Evolutionary conservation across 2,329 filamentous ascomycete genomes (phyloP), one percentile per base, ranked within the genome.

Genomic region (Neoarthrinium moseri): DNA sequence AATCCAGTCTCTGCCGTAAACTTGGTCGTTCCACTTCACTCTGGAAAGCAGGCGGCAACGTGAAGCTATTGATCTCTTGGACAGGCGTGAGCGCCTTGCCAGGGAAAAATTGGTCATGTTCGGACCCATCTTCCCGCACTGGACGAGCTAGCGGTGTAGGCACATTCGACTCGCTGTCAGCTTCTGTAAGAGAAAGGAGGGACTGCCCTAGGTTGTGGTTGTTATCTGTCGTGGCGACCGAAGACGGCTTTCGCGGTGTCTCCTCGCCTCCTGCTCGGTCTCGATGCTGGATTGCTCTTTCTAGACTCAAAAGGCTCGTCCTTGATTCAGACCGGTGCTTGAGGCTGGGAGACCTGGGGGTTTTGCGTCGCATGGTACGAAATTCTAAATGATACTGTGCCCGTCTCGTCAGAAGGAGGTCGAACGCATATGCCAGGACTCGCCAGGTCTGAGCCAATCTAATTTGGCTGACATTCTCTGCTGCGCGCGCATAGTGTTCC

Each of bases 401-500:
- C 22, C 82, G 71, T 23, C 74, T 70, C 13, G 66, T 67, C 2
- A 86, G 67, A 1, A 86, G 66, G 11, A 83, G 61, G 17, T 69
- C 65, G 52, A 82, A 74, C 8, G 75, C 76, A 55, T 78, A 83
- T 0, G 75, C 74, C 17, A 86, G 57, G 11, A 84, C 71, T 23
- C 80, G 75, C 82, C 82, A 86, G 1, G 80, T 83, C 57, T 86
- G 82, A 5, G 82, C 79, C 0, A 86, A 68, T 1, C 82, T 73
- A 56, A 79, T 85, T 38, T 80, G 69, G 24, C 73, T 74, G 17
- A 77, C 74, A 3, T 65, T 67, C 52, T 84, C 80, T 2, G 82
- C 78, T n/a, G 77, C 74, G 20, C 63, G 67, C 3, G 80, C 81
- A 54, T 78, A 86, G 27, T 73, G 66, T 50, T 83, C 77, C 49